Evolutionary conservation across 306 rosid species (phyloP), one percentile per base, ranked within the genome.

Genomic region (Sophora flavescens): DNA sequence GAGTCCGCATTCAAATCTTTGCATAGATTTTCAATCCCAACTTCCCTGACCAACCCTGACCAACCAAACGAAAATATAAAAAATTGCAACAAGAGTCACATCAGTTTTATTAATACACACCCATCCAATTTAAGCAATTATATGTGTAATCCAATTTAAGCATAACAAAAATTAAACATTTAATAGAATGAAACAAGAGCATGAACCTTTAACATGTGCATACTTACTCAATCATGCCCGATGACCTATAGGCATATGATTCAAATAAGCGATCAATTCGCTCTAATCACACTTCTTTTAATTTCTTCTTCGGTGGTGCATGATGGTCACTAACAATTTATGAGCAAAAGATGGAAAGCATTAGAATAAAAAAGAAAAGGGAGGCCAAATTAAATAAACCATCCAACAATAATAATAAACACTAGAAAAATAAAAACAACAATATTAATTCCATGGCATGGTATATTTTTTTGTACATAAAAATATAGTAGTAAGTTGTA

Each of bases 1-100:
- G 74, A 76, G 12, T 59, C 65, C 66, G 83, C 74, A 26, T 69
- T 61, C 82, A 83, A 11, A 60, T 69, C 74, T 6, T 67, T 48
- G 71, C 89, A 86, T 60, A 86, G 86, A 22, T 67, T 38, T 70
- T 77, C 80, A 36, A 86, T 78, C 54, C 89, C 89, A 56, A 42
- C 80, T 2, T 87, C 86, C 78, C 89, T 86, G 79, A 52, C n/a
- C n/a, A n/a, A n/a, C n/a, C n/a, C n/a, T n/a, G n/a, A n/a, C 56
- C 76, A 80, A 77, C 45, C 47, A 64, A 74, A 52, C 17, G 11
- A 52, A 14, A 48, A 56, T 44, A 62, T 10, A 17, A 65, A 50
- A 22, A 22, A 22, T 0, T 22, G 26, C 14, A 48, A 26, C 17
- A 50, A 57, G 54, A 72, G 54, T 63, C 45, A 32, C 1, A 11